A percentile compares a stretch with the other conserved stretches of the same genome.
Evolutionary conservation across 441 rosid species (phyloP).

Genomic region (Populus trichocarpa): DNA sequence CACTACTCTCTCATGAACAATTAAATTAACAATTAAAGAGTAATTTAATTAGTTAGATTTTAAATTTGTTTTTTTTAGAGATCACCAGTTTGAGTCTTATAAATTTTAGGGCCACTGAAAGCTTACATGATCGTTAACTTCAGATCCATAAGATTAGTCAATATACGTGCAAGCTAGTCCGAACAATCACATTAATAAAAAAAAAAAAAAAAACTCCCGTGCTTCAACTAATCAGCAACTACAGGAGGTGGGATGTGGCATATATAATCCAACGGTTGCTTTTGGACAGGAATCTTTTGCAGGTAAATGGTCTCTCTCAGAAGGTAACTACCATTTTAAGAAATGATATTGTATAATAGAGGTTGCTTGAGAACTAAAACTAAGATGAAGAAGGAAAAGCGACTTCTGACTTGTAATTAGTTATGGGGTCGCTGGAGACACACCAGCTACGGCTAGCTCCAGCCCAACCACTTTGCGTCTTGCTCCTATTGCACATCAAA

Average conservation of each 20-base stretch:
- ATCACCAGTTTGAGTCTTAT: too few species aligned
- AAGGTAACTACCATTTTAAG: slow-evolving; percentile 24
- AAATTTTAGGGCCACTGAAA: too few species aligned
- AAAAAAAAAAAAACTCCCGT: too few species aligned
- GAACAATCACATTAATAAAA: too few species aligned
- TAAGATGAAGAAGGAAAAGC: slow-evolving; percentile 45
- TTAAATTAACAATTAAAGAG: too few species aligned
- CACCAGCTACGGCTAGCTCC: slow-evolving; percentile 40
- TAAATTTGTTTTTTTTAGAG: too few species aligned
- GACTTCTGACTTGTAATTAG: slow-evolving; percentile 66
- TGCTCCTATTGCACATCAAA: slow-evolving; percentile 2
- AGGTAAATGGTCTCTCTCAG: slow-evolving; percentile 30
- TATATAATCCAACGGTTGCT: neutral
- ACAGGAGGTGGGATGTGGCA: neutral
- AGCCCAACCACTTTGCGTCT: slow-evolving; percentile 27
- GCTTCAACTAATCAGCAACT: too few species aligned
- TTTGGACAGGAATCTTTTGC: neutral
- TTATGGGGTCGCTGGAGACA: slow-evolving; percentile 52
- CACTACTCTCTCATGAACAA: too few species aligned
- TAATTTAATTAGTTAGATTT: too few species aligned
- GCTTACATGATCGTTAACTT: too few species aligned
- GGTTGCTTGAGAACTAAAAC: slow-evolving; percentile 30
- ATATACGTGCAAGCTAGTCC: too few species aligned
- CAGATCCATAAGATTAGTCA: too few species aligned
- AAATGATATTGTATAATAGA: slow-evolving; percentile 4